Evolutionary conservation across 352 stramenopile species (phyloP).

Genomic region (Nothophytophthora sp.): DNA sequence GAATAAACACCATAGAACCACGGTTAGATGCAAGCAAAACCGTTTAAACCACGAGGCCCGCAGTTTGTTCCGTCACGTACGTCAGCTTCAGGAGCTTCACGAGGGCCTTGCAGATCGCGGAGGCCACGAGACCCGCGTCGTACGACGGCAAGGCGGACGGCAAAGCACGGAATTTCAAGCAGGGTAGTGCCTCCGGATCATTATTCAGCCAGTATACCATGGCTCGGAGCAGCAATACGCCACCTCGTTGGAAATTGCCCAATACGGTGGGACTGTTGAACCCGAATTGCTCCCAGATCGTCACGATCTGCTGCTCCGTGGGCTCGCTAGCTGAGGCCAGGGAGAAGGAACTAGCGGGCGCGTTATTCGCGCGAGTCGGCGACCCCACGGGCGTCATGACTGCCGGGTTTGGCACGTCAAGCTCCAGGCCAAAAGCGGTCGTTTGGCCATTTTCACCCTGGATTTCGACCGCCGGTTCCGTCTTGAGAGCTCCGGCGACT

Average conservation of each 20-base stretch:
- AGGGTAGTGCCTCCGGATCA: conserved; percentile 39
- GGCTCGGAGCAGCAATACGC: conserved; percentile 63
- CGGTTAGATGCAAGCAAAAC: too few relatives aligned
- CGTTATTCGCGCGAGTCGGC: conserved; percentile 13
- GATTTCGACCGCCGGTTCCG: conserved; percentile 1
- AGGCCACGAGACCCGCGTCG: conserved; percentile 67
- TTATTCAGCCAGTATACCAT: conserved; percentile 71
- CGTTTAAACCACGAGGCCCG: too few relatives aligned
- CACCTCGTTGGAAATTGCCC: conserved; percentile 80
- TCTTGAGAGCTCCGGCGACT: conserved; percentile 7
- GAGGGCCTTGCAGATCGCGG: conserved; percentile 70
- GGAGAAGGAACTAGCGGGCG: conserved; percentile 13
- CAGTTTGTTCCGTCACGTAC: conserved; percentile 50
- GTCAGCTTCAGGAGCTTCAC: conserved; percentile 73
- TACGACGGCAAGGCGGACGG: conserved; percentile 61
- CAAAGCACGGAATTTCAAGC: conserved; percentile 55
- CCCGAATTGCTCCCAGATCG: conserved; percentile 76
- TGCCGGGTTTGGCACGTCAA: conserved; percentile 11
- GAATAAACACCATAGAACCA: conserved; percentile 2
- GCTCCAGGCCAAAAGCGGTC: conserved; percentile 7
- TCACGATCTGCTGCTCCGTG: conserved; percentile 35
- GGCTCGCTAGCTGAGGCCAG: conserved; percentile 14
- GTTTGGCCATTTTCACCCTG: conserved; percentile 8
- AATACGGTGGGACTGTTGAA: conserved; percentile 68
- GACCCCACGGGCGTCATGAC: conserved; percentile 2